A percentile compares a stretch with the other conserved stretches of the same genome.
These are phyloP conservation scores for Cornus kousa DNA, from an alignment of 148 eudicot genomes.

Conservation along the genomic window DNA sequence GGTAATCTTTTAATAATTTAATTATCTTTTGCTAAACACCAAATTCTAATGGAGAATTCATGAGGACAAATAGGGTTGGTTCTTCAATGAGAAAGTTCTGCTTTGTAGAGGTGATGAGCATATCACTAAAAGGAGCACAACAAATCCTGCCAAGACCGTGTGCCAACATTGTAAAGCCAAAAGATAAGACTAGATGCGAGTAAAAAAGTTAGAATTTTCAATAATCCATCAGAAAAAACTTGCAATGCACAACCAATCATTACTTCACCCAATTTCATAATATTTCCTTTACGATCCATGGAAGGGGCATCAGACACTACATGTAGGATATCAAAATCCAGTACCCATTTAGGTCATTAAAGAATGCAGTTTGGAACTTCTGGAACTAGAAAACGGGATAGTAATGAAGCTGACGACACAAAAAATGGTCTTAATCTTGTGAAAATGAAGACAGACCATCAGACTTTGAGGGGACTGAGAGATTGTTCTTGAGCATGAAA, in stretches of 20 bases:
- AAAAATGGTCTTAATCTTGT: constrained; percentile 10
- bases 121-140: no score
- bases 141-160: no score
- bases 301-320: background rate
- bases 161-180: no score
- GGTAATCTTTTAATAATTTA: no score
- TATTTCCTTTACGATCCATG: background rate
- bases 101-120: no score
- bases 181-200: background rate
- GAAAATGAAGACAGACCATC: constrained; percentile 14
- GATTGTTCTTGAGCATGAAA: constrained; percentile 68
- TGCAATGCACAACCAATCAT: background rate
- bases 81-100: no score
- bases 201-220: background rate
- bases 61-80: no score
- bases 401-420: background rate
- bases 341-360: background rate
- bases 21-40: no score
- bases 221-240: background rate
- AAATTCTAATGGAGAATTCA: no score
- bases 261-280: background rate
- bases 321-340: background rate
- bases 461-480: constrained; percentile 51
- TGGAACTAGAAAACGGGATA: background rate
- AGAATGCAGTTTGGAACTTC: background rate